Percentiles rank a stretch among this genome's conserved stretches.
Evolutionary conservation across 805 yeast species (phyloP).

Genomic region (Saccharomycopsis malanga): DNA sequence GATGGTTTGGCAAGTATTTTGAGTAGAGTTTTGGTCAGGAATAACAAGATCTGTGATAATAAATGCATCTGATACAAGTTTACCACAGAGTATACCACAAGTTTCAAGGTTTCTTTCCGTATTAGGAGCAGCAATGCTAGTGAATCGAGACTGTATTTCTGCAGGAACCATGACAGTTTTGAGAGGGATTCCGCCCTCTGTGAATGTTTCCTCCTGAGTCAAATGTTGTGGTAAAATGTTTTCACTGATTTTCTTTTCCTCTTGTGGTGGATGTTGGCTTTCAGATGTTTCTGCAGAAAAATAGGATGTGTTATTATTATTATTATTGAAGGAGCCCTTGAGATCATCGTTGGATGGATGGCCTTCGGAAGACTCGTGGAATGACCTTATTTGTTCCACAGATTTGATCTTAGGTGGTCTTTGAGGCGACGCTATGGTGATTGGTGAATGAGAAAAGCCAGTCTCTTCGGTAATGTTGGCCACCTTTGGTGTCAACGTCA

Average conservation of each 20-base stretch:
- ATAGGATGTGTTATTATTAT: not conserved
- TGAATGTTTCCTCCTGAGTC: slow-evolving; percentile 33
- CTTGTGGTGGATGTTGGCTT: not conserved
- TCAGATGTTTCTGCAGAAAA: not conserved
- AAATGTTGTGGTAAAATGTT: not conserved
- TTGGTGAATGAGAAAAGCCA: slow-evolving; percentile 15
- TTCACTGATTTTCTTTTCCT: not conserved
- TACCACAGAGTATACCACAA: slow-evolving; percentile 62
- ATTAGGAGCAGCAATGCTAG: slow-evolving; percentile 41
- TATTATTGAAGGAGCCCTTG: not conserved
- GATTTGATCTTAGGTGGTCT: slow-evolving; percentile 19
- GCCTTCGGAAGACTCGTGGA: slow-evolving; percentile 2
- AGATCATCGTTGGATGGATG: not conserved
- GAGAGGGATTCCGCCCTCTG: slow-evolving; percentile 52
- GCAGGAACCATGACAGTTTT: slow-evolving; percentile 43
- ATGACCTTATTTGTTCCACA: slow-evolving; percentile 9
- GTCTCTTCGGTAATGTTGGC: not conserved
- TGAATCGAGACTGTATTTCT: slow-evolving; percentile 36
- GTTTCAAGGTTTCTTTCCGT: slow-evolving; percentile 50
- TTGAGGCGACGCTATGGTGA: slow-evolving; percentile 21
- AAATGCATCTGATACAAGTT: slow-evolving; percentile 52
- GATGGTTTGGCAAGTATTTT: slow-evolving; percentile 54
- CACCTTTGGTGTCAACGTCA: not conserved
- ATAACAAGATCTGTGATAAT: slow-evolving; percentile 54
- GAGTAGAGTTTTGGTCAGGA: slow-evolving; percentile 57